These are phyloP conservation scores for Cytospora piceae DNA, from an alignment of 2,329 filamentous ascomycete species.

Conservation along the genomic window DNA sequence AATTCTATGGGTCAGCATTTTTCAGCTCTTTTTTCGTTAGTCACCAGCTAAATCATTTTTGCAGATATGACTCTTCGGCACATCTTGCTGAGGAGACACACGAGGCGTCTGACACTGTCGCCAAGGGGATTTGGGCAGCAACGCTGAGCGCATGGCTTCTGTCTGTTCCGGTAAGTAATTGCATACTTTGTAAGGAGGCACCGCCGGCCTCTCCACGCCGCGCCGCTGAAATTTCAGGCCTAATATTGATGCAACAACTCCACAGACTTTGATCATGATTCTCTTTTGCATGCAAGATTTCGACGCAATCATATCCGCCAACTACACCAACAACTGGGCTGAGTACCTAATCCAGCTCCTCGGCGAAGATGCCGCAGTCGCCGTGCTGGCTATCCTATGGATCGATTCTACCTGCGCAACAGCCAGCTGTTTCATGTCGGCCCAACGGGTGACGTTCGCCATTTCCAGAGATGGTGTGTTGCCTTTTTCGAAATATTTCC, in stretches of 20 bases:
- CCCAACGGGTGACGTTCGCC: conserved; percentile 45
- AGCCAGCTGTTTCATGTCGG: conserved; percentile 43
- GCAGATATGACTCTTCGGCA: conserved; percentile 39
- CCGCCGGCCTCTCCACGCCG: background rate
- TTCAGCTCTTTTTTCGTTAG: background rate
- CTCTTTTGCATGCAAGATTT: conserved; percentile 47
- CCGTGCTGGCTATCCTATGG: conserved; percentile 43
- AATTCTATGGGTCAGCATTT: conserved; percentile 38
- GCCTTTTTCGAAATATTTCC: conserved; percentile 42
- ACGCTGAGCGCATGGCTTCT: conserved; percentile 43
- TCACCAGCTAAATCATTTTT: background rate
- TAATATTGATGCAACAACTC: background rate
- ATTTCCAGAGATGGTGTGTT: conserved; percentile 46
- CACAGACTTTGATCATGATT: conserved; percentile 41
- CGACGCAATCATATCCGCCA: conserved; percentile 41
- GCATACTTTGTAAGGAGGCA: background rate
- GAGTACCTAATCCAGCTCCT: conserved; percentile 44
- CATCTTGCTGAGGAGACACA: conserved; percentile 45
- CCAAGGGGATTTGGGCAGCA: conserved; percentile 45
- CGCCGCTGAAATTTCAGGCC: background rate
- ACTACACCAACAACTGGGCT: conserved; percentile 45
- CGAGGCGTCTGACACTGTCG: conserved; percentile 42
- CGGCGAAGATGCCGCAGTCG: conserved; percentile 41
- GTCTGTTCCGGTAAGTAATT: conserved; percentile 38
- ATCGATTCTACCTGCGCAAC: conserved; percentile 44